Evolutionary conservation across 352 stramenopile species (phyloP).

Genomic region (Pythium coloratum): DNA sequence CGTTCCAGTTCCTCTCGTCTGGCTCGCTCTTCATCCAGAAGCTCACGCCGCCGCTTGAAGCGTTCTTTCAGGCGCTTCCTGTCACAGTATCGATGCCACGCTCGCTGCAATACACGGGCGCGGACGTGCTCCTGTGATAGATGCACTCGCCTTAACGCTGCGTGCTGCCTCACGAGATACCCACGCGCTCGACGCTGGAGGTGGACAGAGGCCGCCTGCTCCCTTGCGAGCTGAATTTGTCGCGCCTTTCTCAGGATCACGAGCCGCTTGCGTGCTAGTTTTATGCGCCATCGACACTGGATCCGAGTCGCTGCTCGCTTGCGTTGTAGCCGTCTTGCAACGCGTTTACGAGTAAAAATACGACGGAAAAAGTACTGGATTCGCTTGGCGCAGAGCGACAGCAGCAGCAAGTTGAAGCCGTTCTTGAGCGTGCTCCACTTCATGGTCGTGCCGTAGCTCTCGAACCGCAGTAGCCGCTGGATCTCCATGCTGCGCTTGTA

Average conservation of each 20-base stretch:
- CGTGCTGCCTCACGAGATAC: conserved; percentile 24
- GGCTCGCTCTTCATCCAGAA: conserved; percentile 34
- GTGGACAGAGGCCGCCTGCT: conserved; percentile 16
- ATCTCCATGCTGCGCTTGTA: conserved; percentile 45
- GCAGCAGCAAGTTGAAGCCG: conserved; percentile 53
- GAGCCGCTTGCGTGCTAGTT: not conserved
- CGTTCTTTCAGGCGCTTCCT: not conserved
- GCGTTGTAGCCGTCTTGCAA: conserved; percentile 25
- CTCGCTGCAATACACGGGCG: conserved; percentile 8
- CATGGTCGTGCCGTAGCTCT: conserved; percentile 53
- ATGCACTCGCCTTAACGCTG: conserved; percentile 17
- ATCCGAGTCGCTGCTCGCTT: conserved; percentile 34
- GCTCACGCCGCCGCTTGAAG: conserved; percentile 30
- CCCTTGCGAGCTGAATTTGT: conserved; percentile 16
- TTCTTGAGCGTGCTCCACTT: conserved; percentile 55
- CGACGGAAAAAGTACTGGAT: conserved; percentile 59
- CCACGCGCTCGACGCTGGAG: conserved; percentile 20
- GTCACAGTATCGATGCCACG: conserved; percentile 19
- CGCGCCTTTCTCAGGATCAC: not conserved
- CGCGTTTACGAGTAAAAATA: conserved; percentile 31
- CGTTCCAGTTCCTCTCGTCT: conserved; percentile 30
- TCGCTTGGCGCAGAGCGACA: conserved; percentile 43
- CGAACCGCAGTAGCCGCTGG: conserved; percentile 51
- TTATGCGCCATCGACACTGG: conserved; percentile 29
- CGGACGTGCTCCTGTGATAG: not conserved